Conservation (phyloP, 768 basidiomycete genomes). For the Trametes elegans region DNA sequence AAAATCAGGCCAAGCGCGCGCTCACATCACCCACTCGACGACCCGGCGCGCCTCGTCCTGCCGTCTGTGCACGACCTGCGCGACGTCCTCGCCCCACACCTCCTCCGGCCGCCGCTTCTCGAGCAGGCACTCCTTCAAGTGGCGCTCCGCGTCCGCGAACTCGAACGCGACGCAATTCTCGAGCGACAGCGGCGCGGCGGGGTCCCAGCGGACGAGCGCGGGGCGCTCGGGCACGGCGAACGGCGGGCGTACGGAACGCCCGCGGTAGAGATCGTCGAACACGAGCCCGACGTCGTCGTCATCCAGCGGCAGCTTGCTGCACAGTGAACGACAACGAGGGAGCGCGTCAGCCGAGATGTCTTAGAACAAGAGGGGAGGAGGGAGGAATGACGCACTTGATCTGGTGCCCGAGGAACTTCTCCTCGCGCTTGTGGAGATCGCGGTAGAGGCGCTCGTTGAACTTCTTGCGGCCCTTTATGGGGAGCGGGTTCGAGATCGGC, state of each 20-base stretch:
- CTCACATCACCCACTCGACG: slow-evolving; percentile 50
- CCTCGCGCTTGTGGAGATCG: slow-evolving; percentile 75
- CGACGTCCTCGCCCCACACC: slow-evolving; percentile 71
- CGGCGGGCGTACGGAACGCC: slow-evolving; percentile 77
- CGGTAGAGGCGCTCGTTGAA: slow-evolving; percentile 77
- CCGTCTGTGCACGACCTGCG: slow-evolving; percentile 55
- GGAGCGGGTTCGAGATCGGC: slow-evolving; percentile 78
- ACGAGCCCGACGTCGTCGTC: slow-evolving; percentile 82
- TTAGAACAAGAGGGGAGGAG: not conserved
- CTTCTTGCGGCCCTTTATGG: slow-evolving; percentile 83
- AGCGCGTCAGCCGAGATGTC: not conserved
- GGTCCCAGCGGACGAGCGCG: slow-evolving; percentile 80
- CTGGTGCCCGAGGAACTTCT: slow-evolving; percentile 52
- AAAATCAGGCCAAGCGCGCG: too few relatives aligned
- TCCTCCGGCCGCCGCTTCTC: slow-evolving; percentile 40
- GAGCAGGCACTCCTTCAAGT: slow-evolving; percentile 44
- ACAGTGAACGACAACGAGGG: too few relatives aligned
- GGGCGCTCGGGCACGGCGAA: slow-evolving; percentile 71
- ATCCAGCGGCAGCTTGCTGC: slow-evolving; percentile 72
- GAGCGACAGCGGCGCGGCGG: slow-evolving; percentile 53
- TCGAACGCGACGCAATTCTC: slow-evolving; percentile 90
- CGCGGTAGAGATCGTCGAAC: slow-evolving; percentile 85
- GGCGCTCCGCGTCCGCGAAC: slow-evolving; percentile 66
- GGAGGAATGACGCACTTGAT: slow-evolving; percentile 47
- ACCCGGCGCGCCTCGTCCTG: slow-evolving; percentile 56